phyloP scores from a whole-genome alignment of 2,329 filamentous ascomycete genomes.

The Colletotrichum lindemuthianum region DNA sequence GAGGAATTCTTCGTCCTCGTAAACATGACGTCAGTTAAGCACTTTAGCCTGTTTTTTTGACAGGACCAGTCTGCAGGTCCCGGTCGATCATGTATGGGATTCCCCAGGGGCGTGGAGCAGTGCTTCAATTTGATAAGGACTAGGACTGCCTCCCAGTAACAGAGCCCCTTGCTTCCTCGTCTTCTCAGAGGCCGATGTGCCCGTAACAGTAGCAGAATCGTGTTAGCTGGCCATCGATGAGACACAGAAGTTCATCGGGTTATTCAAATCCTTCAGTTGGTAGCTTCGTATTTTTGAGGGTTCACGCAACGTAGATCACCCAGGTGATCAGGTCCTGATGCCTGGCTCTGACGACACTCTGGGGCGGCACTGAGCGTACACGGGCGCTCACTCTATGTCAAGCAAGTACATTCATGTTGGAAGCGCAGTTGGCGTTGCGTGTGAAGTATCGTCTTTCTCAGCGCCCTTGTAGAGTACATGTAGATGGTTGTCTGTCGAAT shows the following conservation, averaged over 20 bases:
- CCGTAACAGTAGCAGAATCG: too few species aligned
- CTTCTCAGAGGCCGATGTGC: not conserved
- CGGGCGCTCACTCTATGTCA: not conserved
- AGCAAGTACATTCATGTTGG: not conserved
- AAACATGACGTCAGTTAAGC: conserved; percentile 26
- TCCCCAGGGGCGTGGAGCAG: not conserved
- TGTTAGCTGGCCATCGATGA: too few species aligned
- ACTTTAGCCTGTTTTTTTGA: conserved; percentile 19
- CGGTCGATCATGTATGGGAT: conserved; percentile 15
- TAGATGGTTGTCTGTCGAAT: not conserved
- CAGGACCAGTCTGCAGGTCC: conserved; percentile 14
- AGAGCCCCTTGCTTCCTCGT: too few species aligned
- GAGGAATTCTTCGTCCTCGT: not conserved
- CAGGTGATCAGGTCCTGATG: not conserved
- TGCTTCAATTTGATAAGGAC: conserved; percentile 13
- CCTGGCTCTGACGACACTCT: conserved; percentile 4
- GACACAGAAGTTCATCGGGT: too few species aligned
- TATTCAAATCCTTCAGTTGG: too few species aligned
- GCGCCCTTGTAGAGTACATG: not conserved
- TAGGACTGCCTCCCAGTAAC: too few species aligned
- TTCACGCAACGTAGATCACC: too few species aligned
- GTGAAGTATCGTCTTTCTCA: not conserved
- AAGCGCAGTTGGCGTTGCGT: not conserved
- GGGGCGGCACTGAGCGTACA: not conserved
- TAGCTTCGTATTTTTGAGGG: too few species aligned